A percentile compares a stretch with the other conserved stretches of the same genome.
Conservation (phyloP, 2,329 filamentous ascomycete genomes). For the Graphilbum fragrans region DNA sequence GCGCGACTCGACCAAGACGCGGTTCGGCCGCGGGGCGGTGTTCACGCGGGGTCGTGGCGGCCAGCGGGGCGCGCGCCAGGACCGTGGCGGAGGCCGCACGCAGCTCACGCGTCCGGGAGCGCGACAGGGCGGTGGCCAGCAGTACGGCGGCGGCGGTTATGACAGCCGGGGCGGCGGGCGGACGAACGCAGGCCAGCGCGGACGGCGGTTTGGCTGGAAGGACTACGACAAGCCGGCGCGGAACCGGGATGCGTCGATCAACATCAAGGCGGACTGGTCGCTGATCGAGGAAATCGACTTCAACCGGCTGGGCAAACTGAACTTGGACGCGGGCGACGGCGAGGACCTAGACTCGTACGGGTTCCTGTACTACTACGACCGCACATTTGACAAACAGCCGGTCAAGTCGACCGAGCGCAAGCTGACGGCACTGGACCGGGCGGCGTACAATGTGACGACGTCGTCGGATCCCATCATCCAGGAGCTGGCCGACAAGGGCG, state of each 20-base stretch:
- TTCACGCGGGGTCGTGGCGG: conserved; percentile 75
- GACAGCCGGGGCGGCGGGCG: conserved; percentile 59
- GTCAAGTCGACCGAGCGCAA: conserved; percentile 83
- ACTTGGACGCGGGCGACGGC: conserved; percentile 86
- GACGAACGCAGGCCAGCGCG: conserved; percentile 56
- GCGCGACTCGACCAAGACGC: conserved; percentile 70
- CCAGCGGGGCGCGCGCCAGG: conserved; percentile 54
- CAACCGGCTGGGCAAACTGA: conserved; percentile 87
- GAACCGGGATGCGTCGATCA: conserved; percentile 90
- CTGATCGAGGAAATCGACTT: conserved; percentile 98
- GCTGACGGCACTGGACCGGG: conserved; percentile 79
- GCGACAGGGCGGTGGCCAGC: conserved; percentile 51
- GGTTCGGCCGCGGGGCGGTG: conserved; percentile 81
- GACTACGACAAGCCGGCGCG: conserved; percentile 97
- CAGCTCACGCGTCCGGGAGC: conserved; percentile 60
- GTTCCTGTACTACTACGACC: conserved; percentile 98
- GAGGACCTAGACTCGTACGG: conserved; percentile 93
- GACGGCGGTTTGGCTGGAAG: conserved; percentile 93
- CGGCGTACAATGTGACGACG: conserved; percentile 96
- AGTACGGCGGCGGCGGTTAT: conserved; percentile 39
- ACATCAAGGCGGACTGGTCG: conserved; percentile 91
- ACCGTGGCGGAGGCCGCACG: conserved; percentile 44
- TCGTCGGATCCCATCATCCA: conserved; percentile 94
- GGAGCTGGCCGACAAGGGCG: conserved; percentile 88
- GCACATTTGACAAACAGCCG: conserved; percentile 83